These are phyloP conservation scores for Colletotrichum agaves DNA, from an alignment of 2,329 filamentous ascomycete species.

Conservation along the genomic window DNA sequence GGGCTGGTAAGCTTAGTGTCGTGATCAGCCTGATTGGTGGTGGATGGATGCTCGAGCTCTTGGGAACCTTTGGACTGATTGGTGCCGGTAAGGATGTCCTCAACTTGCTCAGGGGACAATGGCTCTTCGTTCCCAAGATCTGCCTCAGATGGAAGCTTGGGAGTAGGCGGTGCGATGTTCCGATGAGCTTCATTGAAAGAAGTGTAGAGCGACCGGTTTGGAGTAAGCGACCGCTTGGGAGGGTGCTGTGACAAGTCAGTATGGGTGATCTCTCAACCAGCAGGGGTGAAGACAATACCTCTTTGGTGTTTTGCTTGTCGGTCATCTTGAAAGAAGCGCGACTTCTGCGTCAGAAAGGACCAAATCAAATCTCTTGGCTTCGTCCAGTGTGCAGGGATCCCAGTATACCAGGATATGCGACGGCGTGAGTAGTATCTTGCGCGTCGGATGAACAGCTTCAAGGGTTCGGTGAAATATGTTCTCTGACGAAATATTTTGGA, in stretches of 20 bases:
- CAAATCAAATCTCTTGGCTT: not conserved
- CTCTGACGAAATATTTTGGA: not conserved
- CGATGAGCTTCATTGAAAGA: conserved; percentile 36
- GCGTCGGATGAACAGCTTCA: not conserved
- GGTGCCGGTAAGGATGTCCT: conserved; percentile 14
- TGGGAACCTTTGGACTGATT: not conserved
- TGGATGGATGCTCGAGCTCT: not conserved
- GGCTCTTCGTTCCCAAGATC: not conserved
- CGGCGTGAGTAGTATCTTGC: not conserved
- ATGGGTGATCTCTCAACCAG: not conserved
- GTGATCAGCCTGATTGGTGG: not conserved
- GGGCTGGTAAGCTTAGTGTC: not conserved
- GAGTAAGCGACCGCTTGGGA: conserved; percentile 33
- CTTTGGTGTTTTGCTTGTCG: not conserved
- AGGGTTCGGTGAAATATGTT: not conserved
- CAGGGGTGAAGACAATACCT: not conserved
- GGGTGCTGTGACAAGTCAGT: conserved; percentile 9
- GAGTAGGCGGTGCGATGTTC: conserved; percentile 25
- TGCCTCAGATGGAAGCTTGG: conserved; percentile 10
- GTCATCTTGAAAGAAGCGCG: not conserved
- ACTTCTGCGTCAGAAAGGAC: not conserved
- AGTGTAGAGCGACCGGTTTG: conserved; percentile 29
- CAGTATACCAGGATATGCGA: too few species aligned
- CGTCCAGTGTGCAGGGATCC: not conserved
- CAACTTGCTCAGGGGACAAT: conserved; percentile 28